Evolutionary conservation across 805 yeast genomes (phyloP), one percentile per base, ranked within the genome.

Genomic region (Metschnikowia kunwiensis): DNA sequence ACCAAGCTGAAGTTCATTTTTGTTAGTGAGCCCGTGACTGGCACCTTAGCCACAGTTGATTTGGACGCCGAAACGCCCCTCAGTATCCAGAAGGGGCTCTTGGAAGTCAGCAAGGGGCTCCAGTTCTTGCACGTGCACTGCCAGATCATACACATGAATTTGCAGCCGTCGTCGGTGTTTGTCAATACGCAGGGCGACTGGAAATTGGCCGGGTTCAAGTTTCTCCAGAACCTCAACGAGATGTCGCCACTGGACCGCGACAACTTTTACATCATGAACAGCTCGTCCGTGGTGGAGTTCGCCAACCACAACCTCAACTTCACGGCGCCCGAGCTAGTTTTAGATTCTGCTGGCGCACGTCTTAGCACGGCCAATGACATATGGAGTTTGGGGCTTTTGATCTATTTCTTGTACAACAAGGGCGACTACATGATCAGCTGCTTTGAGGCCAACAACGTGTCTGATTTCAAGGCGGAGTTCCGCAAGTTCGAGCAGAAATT

Each of bases 121-220:
- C 82, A 82, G 46, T 93, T 93, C 53, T 71, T 93, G 28, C 97
- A 93, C 55, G 76, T 77, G 36, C 75, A 77, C 42, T 84, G 94
- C 14, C 73, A 80, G 18, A 74, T 78, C 18, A 82, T 85, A 5
- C 96, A 91, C 61, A 57, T 85, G 46, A 85, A 87, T 46, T 47
- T 93, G 22, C 80, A 80, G 45, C 98, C 98, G 1, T 65, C 74
- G 7, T 76, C 95, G 0, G 70, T 93, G 1, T 75, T 83, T 38
- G 74, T 91, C 13, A 89, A 84, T 47, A 82, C 78, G 25, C 83
- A 80, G 47, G 89, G 94, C 4, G 97, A 93, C 61, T 93, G 98
- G 97, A 93, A 91, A 57, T 57, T 93, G 2, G 74, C 84, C 5
- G 97, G 97, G 0, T 72, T 93, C 41, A 54, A 53, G 31, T 68